Evolutionary conservation across 345 rosid species (phyloP), one percentile per base, ranked within the genome.

Genomic region (Gossypium australe): DNA sequence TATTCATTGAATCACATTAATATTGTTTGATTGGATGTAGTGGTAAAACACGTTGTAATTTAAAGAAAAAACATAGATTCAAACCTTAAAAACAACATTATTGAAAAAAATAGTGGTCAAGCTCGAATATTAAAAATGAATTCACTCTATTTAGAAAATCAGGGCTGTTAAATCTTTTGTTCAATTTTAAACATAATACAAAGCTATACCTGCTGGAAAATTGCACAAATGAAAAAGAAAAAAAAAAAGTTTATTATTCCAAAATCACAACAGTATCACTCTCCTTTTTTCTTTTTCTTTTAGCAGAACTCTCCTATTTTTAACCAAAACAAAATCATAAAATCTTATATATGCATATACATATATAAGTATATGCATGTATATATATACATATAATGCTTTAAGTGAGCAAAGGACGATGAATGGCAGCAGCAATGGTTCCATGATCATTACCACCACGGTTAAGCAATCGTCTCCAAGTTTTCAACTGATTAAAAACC

Each of bases 381-480:
- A 44, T 44, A 22, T 45, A 45, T 2, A 24, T 22, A 11, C 1
- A 7, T 12, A 45, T 12, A 16, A 45, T 67, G 1, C 7, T 67
- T 72, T 16, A 72, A 72, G 53, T 45, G 41, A 57, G 24, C 11
- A 84, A 61, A 58, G 85, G 79, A 47, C 82, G 73, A 34, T 82
- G 89, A 62, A 87, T 82, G 63, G 56, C 55, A 3, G 84, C 51
- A 3, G 83, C 34, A 27, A 76, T 77, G 58, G 84, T 71, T 44
- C 84, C 81, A 17, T 27, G 17, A 55, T 55, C 59, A 74, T 78
- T 81, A 76, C 80, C 59, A 77, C 78, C 79, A 2, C 67, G 57
- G 71, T 76, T 49, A 66, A 90, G 82, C 77, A 83, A 38, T 29
- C 81, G 65, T 77, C 77, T 84, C 84, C 85, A 84, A 13, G 71